Evolutionary conservation across 805 yeast genomes (phyloP), one percentile per base, ranked within the genome.

Genomic region (Candida insectorum): DNA sequence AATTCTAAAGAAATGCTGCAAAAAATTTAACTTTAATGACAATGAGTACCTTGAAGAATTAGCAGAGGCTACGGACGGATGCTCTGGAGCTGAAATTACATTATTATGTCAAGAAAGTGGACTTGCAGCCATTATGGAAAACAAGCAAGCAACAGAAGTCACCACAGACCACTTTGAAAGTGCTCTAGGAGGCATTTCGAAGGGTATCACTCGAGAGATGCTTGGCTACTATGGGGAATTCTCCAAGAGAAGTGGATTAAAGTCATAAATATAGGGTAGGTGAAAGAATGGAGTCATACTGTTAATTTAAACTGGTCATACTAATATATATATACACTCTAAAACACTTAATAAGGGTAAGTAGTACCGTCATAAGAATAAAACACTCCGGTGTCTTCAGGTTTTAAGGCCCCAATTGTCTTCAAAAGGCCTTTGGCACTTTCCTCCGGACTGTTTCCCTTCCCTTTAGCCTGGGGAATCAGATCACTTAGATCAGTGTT

Each of bases 61-160:
- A 8, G 88, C 95, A 0, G 56, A 47, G 2, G 49, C 61, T 5
- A 85, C 96, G 0, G 91, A 83, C 0, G 97, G 98, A 0, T 88
- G 95, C 51, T 88, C 97, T 0, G 99, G 99, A 23, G 96, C 97
- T 0, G 98, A 93, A 57, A 85, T 93, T 24, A 95, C 89, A 0
- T 69, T 88, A 14, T 56, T 91, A 14, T 86, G 96, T 48, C 97
- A 89, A 56, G 97, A 91, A 57, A 96, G 97, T 0, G 98, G 98
- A 2, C 62, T 93, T 9, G 77, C 84, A n/a, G 96, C 97, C 0
- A 79, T 93, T 37, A 87, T 86, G 81, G 96, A 86, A 45, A 62
- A 84, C 41, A 57, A 72, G 5, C 62, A 76, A 4, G 71, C 84
- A 6, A 49, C 51, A 1, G 44, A 47, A 5, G 94, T 89, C 0